Evolutionary conservation across 1,284 basidiomycete genomes (phyloP), one percentile per base, ranked within the genome.

Genomic region (Golubevia sp.): DNA sequence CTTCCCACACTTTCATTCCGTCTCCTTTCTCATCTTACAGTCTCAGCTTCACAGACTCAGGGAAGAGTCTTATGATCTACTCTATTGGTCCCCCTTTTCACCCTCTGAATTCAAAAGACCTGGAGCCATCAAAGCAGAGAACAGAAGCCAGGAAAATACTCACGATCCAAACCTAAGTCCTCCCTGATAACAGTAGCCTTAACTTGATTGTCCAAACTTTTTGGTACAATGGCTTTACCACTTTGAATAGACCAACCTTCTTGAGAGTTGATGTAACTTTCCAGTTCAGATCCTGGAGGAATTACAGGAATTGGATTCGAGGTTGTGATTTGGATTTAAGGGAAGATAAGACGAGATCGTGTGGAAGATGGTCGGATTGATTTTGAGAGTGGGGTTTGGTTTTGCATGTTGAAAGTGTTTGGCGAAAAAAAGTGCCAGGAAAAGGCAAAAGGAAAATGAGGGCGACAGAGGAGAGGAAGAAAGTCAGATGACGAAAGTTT

Each of bases 171-270:
- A 84, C 91, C 91, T 70, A 97, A 91, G 74, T 88, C 90, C 86
- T 97, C 94, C 85, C 93, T 92, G 52, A 96, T 91, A 49, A 96
- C 89, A n/a, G 92, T 92, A 0, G 94, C 92, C 84, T 94, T 92
- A 77, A 97, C 93, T 79, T 94, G 91, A 85, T 97, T 97, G 59
- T 79, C 76, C 38, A 68, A 63, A 58, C 76, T 79, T 53, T 67
- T 69, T 49, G 94, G 93, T 61, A 97, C 87, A 25, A 85, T 86
- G 55, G 94, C 88, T 11, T 89, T 88, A 18, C 88, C 89, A 4
- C 87, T 85, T 74, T 93, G 89, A 38, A 90, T 72, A 50, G 86
- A 86, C 95, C 94, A 97, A 21, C 90, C 92, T 55, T 91, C 86
- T 71, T 89, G 88, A 72, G 86, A 84, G 56, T 71, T 67, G 56